phyloP scores from a whole-genome alignment of 257 asterid genomes.

The Fraxinus cuspidata region DNA sequence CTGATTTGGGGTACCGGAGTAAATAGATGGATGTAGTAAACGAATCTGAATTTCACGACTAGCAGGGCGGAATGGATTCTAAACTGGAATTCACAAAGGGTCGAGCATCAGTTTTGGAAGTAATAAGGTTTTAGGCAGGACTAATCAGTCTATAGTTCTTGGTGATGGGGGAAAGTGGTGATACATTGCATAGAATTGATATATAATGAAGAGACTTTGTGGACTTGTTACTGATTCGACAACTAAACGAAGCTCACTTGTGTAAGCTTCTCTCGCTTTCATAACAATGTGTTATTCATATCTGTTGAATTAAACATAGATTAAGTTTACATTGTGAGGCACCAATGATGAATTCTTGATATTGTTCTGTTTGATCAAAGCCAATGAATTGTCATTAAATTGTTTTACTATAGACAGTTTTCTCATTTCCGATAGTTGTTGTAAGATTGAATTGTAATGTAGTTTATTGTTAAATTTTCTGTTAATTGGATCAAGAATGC shows the following conservation, averaged over 20 bases:
- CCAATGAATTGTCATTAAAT: conserved; percentile 13
- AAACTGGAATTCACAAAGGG: conserved; percentile 24
- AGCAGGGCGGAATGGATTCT: conserved; percentile 19
- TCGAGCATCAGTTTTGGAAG: conserved; percentile 38
- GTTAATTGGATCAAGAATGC: background rate
- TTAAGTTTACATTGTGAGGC: conserved; percentile 12
- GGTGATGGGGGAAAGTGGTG: conserved; percentile 4
- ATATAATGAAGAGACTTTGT: background rate
- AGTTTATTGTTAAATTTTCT: background rate
- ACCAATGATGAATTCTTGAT: conserved; percentile 14
- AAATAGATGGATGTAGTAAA: conserved; percentile 52
- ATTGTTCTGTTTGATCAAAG: conserved; percentile 16
- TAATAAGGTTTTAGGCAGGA: conserved; percentile 29
- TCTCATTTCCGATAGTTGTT: background rate
- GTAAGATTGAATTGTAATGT: background rate
- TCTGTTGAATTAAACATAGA: conserved; percentile 6
- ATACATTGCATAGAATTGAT: background rate
- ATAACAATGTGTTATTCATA: background rate
- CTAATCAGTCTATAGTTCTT: conserved; percentile 19
- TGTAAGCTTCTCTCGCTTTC: conserved; percentile 30
- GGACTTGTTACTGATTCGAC: conserved; percentile 21
- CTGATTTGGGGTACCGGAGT: conserved; percentile 48
- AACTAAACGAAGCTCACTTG: conserved; percentile 22
- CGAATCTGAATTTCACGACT: conserved; percentile 26
- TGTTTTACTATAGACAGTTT: background rate